Conservation (phyloP, 1,284 basidiomycete species). For the Anthracocystis setariae region DNA sequence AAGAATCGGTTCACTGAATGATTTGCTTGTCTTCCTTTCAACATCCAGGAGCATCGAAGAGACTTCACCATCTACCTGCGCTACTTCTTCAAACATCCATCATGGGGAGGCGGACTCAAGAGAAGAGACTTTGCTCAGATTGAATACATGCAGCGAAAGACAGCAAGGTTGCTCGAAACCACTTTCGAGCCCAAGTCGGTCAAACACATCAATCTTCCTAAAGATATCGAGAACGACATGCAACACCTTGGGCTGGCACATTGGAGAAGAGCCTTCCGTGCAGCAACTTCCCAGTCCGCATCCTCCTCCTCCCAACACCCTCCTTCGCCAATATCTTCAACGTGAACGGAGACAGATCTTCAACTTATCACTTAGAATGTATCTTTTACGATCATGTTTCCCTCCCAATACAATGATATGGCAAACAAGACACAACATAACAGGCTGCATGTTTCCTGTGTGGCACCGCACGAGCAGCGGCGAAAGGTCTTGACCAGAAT, state of each 20-base stretch:
- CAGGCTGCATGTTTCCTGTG: no score
- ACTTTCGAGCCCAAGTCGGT: constrained; percentile 57
- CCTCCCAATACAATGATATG: no score
- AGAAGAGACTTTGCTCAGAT: constrained; percentile 63
- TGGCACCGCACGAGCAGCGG: no score
- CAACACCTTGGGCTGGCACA: constrained; percentile 35
- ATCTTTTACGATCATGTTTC: no score
- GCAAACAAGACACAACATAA: no score
- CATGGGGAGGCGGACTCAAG: constrained; percentile 58
- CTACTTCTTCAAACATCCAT: constrained; percentile 64
- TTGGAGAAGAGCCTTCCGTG: constrained; percentile 32
- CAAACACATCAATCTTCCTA: constrained; percentile 56
- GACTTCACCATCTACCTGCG: constrained; percentile 65
- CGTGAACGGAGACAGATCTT: background rate
- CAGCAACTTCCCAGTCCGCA: constrained; percentile 10
- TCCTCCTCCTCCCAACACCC: constrained; percentile 3
- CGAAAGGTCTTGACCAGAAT: no score
- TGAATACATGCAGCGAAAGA: constrained; percentile 64
- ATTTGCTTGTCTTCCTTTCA: background rate
- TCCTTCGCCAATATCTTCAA: constrained; percentile 14
- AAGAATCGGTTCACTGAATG: background rate
- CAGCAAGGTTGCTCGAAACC: constrained; percentile 53
- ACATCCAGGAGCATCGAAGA: constrained; percentile 49
- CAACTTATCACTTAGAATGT: no score
- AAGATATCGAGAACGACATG: constrained; percentile 45